Evolutionary conservation across 2,329 filamentous ascomycete genomes (phyloP), one percentile per base, ranked within the genome.

Genomic region (Bertia moriformis): DNA sequence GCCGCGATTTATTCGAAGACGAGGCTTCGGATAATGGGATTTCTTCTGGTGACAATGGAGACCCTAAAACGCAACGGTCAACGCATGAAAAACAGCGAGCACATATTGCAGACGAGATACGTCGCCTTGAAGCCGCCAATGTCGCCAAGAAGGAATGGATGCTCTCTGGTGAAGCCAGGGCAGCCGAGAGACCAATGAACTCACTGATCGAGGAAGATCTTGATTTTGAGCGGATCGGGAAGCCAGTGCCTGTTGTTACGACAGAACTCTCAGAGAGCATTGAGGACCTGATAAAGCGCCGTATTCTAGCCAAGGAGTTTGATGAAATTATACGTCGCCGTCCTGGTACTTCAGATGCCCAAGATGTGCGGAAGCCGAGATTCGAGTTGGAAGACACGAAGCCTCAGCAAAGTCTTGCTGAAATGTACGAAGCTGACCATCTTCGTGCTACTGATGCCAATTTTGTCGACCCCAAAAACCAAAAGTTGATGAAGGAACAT

Each of bases 131-230:
- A 61, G 67, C 73, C 3, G 71, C 67, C 18, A 78, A 74, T 48
- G 70, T 79, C 4, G 69, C 72, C 3, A 77, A 78, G 51, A 69
- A 73, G 35, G 66, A 74, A 46, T 80, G 75, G 75, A 73, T 71
- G 44, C 54, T 79, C 13, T 65, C 67, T 18, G 75, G 75, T 47
- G 75, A 80, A 58, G 74, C 72, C 4, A 65, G 68, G 39, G 74
- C 71, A 2, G 61, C 62, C 2, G 72, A 77, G 45, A 62, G 75
- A 39, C 75, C 75, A 0, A 46, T 73, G 5, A 79, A 80, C 51
- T 77, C 73, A 3, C 60, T 80, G 3, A 68, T 80, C 4, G 74
- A 80, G 52, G 73, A 80, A 55, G 73, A 78, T 45, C 62, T 80
- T 14, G 75, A 79, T 24, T 80, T 79, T 42, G 75, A 80, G 49